Percentiles rank a stretch among this genome's conserved stretches.
Conservation (phyloP, 306 rosid genomes). For the Clitoria ternatea region DNA sequence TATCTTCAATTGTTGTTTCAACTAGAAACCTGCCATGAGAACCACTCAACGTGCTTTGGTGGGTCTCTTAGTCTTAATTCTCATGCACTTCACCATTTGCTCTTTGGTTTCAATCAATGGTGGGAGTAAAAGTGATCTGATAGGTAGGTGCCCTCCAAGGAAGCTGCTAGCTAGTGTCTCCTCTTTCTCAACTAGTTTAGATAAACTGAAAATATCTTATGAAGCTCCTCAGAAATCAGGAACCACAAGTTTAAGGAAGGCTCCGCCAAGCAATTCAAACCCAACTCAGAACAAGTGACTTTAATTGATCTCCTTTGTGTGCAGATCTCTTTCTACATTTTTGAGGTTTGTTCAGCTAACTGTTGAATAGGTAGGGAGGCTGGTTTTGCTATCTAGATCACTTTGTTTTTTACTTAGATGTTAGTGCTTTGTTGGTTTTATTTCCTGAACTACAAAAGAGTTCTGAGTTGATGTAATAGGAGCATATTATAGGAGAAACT, state of each 20-base stretch:
- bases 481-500: conserved; percentile 20
- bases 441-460: not conserved
- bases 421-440: not conserved
- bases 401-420: not conserved
- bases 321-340: conserved; percentile 37
- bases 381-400: conserved; percentile 22
- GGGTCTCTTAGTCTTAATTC: conserved; percentile 41
- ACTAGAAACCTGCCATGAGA: conserved; percentile 45
- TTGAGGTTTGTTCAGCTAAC: conserved; percentile 27
- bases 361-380: conserved; percentile 43
- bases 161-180: conserved; percentile 41
- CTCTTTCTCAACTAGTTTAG: conserved; percentile 31
- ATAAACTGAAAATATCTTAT: conserved; percentile 28
- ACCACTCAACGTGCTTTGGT: conserved; percentile 34
- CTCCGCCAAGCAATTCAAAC: conserved; percentile 65
- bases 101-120: conserved; percentile 33
- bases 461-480: conserved; percentile 18
- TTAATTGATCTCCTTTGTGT: conserved; percentile 1
- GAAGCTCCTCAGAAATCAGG: conserved; percentile 40
- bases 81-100: conserved; percentile 28
- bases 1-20: conserved; percentile 13
- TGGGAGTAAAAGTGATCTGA: conserved; percentile 26
- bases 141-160: conserved; percentile 31
- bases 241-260: conserved; percentile 48
- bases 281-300: conserved; percentile 64